Base-by-base conservation (phyloP, 495 filamentous ascomycete genomes). In the Hypoxylon cercidicola region DNA sequence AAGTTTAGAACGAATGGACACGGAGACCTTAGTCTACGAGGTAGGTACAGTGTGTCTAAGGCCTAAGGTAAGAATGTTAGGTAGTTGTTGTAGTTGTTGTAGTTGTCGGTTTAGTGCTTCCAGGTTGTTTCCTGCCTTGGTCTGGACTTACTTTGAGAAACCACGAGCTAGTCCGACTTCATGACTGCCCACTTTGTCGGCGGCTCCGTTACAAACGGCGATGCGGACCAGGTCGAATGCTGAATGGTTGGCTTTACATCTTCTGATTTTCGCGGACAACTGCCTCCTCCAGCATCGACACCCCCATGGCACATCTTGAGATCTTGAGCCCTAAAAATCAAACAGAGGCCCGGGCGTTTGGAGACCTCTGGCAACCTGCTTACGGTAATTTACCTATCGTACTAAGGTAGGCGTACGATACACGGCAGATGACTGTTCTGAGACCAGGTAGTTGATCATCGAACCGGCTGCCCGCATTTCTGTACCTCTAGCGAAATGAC, bases 401-500 rank as follows among this genome's bases (percentile, higher is more conserved):
- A n/a, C 16, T 40, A 13, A 21, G 16, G 41, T 46, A 55, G 39
- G 11, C 21, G 15, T 37, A 59, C 48, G 49, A 57, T 62, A 50
- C 62, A 55, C 55, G 19, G 47, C 25, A 58, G 30, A 19, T 52
- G 47, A 46, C 32, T 49, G 19, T 51, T 60, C 50, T 68, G 60
- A 68, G 32, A 64, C 50, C 23, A 25, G 23, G 2, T 34, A 35
- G 23, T 32, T 50, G 32, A 39, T 62, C 49, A 46, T 52, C 51
- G 20, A 21, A 12, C 5, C 65, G 65, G 65, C 45, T 68, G 46
- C 55, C 15, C 64, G 60, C 65, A 68, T 59, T 21, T 47, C 28
- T 30, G 39, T 51, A 20, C 56, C 49, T 48, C 16, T 48, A 34
- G n/a, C n/a, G 49, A 56, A 41, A 56, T 53, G 43, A 49, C 21